phyloP scores from a whole-genome alignment of 2,329 filamentous ascomycete species.

The Colletotrichum australisinense region DNA sequence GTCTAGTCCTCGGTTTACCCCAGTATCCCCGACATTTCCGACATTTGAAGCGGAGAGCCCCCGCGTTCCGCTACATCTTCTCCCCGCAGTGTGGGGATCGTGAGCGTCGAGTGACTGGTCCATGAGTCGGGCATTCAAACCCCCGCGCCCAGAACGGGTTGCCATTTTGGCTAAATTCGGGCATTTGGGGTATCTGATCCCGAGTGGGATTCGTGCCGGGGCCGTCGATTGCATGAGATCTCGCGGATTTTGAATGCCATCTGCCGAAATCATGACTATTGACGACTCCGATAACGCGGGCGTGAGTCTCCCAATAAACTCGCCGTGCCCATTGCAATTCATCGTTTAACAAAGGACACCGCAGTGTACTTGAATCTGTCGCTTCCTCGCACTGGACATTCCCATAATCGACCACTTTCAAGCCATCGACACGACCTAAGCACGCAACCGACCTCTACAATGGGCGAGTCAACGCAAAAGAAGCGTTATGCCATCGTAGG shows the following conservation, averaged over 20 bases:
- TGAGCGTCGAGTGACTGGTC: neutral
- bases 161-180: slow-evolving; percentile 19
- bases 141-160: neutral
- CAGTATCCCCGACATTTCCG: slow-evolving; percentile 14
- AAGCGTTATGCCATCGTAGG: slow-evolving; percentile 68
- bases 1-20: neutral
- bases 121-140: slow-evolving; percentile 1
- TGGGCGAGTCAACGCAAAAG: slow-evolving; percentile 35
- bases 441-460: neutral
- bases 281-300: neutral
- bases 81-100: slow-evolving; percentile 18
- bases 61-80: neutral
- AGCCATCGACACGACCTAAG: neutral
- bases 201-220: slow-evolving; percentile 11
- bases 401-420: neutral
- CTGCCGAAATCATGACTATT: neutral
- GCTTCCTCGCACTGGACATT: neutral
- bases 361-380: too few relatives aligned
- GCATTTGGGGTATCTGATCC: slow-evolving; percentile 1
- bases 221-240: neutral
- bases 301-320: neutral
- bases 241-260: neutral
- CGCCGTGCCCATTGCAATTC: neutral
- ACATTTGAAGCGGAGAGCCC: neutral
- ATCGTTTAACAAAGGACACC: too few relatives aligned